Base-by-base conservation (phyloP, 2,329 filamentous ascomycete genomes). In the Orbilia blumenaviensis region DNA sequence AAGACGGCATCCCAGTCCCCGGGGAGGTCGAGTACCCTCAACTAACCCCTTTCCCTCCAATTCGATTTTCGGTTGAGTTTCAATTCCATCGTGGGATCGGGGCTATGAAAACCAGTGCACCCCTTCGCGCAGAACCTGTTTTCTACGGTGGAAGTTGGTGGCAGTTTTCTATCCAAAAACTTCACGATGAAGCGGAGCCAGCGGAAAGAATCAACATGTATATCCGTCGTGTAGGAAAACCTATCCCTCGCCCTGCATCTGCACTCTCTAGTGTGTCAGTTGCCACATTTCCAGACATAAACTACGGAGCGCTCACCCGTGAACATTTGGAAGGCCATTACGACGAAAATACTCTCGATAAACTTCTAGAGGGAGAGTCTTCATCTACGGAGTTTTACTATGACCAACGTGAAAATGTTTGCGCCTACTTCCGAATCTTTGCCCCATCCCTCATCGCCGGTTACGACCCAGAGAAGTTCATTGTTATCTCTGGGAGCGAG, bases 101-200 rank as follows among this genome's bases (percentile, higher is more conserved):
- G 5, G 48, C 25, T 10, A 27, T 69, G 12, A 41, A 25, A 16
- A 7, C 41, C 14, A 54, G 68, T 10, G 58, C 32, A 1, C 58
- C 72, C 0, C 48, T 76, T 3, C 27, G 23, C 29, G 64, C 58
- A 1, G 72, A 76, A 36, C 58, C 72, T 1, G 64, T 76, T 16
- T 76, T 76, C 60, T 76, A 76, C 41, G 72, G 52, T 25, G 72
- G 72, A 1, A 69, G 44, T 41, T 76, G 72, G 72, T 76, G 72
- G 72, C 48, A 52, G 61, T 76, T 76, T 32, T 69, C 64, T 23
- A 76, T 76, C 38, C 58, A 61, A 25, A 60, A 61, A n/a, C 64
- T 23, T 4, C 16, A 29, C 8, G 66, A 69, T 5, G 29, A 48
- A 16, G 27, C 23, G 4, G 54, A 69, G 14, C 29, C 48, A 18